phyloP scores from a whole-genome alignment of 352 stramenopile genomes.

The Blastocystis sp. region DNA sequence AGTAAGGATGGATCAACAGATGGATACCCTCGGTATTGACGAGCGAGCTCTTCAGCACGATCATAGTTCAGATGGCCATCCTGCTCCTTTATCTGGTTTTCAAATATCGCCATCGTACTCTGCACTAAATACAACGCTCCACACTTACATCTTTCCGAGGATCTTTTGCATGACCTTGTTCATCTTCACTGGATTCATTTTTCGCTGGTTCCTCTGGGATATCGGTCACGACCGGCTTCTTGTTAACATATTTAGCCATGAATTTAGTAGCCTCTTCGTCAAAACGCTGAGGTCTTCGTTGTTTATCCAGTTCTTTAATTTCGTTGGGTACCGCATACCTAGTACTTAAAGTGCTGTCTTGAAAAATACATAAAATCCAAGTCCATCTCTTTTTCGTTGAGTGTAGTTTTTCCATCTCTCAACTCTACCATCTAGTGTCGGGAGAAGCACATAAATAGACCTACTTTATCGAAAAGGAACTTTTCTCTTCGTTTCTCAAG shows the following conservation, averaged over 20 bases:
- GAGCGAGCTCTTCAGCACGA: neutral
- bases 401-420: neutral
- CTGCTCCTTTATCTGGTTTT: constrained; percentile 9
- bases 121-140: neutral
- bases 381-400: constrained; percentile 19
- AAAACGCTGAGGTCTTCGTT: neutral
- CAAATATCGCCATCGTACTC: neutral
- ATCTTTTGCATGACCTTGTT: neutral
- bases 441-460: neutral
- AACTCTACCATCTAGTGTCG: constrained; percentile 17
- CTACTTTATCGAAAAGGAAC: constrained; percentile 32
- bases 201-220: neutral
- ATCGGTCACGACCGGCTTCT: neutral
- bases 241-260: constrained; percentile 22
- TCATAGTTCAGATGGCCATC: constrained; percentile 50
- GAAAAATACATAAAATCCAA: constrained; percentile 36
- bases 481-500: constrained; percentile 23
- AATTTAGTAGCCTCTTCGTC: neutral
- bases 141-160: neutral
- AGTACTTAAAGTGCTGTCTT: neutral
- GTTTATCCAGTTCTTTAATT: constrained; percentile 18
- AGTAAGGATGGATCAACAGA: neutral
- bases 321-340: constrained; percentile 28
- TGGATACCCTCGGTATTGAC: neutral
- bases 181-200: neutral